A percentile compares a stretch with the other conserved stretches of the same genome.
Evolutionary conservation across 148 eudicot species (phyloP).

Genomic region (Chenopodium berlandieri): DNA sequence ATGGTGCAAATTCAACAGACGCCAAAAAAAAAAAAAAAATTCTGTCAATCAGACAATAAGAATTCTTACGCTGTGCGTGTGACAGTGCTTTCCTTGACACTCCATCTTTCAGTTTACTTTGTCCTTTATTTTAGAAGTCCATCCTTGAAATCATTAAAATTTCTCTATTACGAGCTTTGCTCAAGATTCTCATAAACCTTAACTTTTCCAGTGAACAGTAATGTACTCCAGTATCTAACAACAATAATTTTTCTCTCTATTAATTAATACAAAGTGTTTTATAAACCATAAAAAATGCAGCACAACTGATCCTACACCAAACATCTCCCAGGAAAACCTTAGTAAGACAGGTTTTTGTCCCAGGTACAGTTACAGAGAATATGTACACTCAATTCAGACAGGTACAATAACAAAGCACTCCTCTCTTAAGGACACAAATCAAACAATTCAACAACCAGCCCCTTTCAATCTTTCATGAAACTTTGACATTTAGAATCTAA

Average conservation of each 20-base stretch:
- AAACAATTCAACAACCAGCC: not conserved
- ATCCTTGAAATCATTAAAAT: not conserved
- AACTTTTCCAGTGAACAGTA: not conserved
- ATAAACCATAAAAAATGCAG: no score
- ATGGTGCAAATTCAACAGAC: not conserved
- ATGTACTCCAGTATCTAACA: no score
- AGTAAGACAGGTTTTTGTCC: no score
- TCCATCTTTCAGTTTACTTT: not conserved
- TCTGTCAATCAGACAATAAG: not conserved
- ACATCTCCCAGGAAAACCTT: no score
- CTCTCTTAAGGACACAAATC: not conserved
- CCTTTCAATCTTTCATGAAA: not conserved
- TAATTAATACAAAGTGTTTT: no score
- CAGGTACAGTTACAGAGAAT: no score
- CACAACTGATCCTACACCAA: no score
- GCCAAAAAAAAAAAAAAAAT: not conserved
- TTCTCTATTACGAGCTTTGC: not conserved
- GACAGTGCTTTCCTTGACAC: not conserved
- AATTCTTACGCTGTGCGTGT: not conserved
- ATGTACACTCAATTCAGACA: no score
- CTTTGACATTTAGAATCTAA: not conserved
- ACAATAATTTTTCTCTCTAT: no score
- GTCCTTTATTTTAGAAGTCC: not conserved
- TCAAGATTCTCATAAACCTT: not conserved
- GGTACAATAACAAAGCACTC: no score